Evolutionary conservation across 139 green algal species (phyloP).

Genomic region (Picochlorum sp.): DNA sequence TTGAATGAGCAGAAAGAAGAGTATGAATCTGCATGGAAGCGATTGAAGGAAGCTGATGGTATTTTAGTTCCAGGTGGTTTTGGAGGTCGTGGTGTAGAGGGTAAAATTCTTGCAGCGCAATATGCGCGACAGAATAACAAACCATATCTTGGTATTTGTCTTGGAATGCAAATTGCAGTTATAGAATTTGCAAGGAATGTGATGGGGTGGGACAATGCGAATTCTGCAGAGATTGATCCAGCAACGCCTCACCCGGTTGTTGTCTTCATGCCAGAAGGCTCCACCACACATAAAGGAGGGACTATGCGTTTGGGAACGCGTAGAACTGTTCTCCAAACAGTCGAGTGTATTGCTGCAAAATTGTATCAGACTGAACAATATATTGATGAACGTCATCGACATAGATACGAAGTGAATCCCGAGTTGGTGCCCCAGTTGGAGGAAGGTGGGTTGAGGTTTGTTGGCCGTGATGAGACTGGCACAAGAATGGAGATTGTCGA

Average conservation of each 20-base stretch:
- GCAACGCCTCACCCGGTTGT: constrained; percentile 73
- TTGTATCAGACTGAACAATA: constrained; percentile 81
- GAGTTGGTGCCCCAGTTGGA: constrained; percentile 81
- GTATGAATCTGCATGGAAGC: constrained; percentile 43
- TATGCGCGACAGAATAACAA: constrained; percentile 71
- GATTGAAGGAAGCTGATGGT: constrained; percentile 61
- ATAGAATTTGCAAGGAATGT: constrained; percentile 97
- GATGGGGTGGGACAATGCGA: constrained; percentile 68
- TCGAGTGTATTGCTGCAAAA: constrained; percentile 83
- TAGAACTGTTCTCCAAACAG: constrained; percentile 79
- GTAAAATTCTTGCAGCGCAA: constrained; percentile 86
- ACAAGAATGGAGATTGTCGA: constrained; percentile 97
- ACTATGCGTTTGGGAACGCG: constrained; percentile 95
- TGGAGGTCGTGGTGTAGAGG: constrained; percentile 82
- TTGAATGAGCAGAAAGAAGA: constrained; percentile 39
- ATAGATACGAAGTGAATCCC: constrained; percentile 97
- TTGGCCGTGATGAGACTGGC: constrained; percentile 85
- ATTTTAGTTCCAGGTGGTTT: constrained; percentile 96
- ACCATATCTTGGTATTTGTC: constrained; percentile 97
- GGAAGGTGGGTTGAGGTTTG: constrained; percentile 75
- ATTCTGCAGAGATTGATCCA: constrained; percentile 83
- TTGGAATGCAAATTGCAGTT: constrained; percentile 96
- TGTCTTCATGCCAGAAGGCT: constrained; percentile 97
- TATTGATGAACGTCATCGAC: constrained; percentile 90
- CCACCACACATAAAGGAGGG: constrained; percentile 85